Evolutionary conservation across 176 grass and related monocot genomes (phyloP), one percentile per base, ranked within the genome.

Genomic region (Oryza meridionalis): DNA sequence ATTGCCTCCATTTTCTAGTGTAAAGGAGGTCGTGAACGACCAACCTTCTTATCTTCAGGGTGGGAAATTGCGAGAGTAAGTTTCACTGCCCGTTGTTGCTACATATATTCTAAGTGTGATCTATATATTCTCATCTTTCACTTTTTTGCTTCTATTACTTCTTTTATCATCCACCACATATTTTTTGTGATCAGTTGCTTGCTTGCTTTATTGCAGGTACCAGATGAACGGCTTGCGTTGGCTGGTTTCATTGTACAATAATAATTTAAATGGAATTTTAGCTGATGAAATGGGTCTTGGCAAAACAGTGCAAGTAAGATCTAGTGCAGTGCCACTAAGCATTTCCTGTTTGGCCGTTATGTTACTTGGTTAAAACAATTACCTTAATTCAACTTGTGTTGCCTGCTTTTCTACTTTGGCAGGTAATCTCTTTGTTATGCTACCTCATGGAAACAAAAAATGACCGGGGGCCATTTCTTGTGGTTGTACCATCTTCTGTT

Each of bases 251-350:
- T 85, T 98, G 85, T 98, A 98, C 81, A 98, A 98, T 70, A 98
- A 98, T 76, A 92, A 94, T 81, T 90, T 98, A 81, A 98, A 98
- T 76, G 95, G 95, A 77, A 98, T 98, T 87, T 86, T 98, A 84
- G 95, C 95, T 73, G 95, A 98, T 91, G 95, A 98, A 87, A 98
- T 98, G 95, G 95, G 95, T 80, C 95, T 98, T 82, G 95, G 95
- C 73, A 98, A 98, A 98, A 98, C 95, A 86, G 95, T 98, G 62
- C 95, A 98, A 88, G 96, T 99, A 90, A 81, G 85, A 53, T 62
- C 50, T 63, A 84, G 9, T 82, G 68, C 32, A 79, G 44, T 80
- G 47, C 15, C 62, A 84, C 31, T 93, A 35, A 75, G 26, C 22
- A 70, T 85, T 70, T 86, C 9, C 83, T 83, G 50, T 69, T 40